Base-by-base conservation (phyloP, 2,329 filamentous ascomycete species). In the Pseudogymnoascus sp. region DNA sequence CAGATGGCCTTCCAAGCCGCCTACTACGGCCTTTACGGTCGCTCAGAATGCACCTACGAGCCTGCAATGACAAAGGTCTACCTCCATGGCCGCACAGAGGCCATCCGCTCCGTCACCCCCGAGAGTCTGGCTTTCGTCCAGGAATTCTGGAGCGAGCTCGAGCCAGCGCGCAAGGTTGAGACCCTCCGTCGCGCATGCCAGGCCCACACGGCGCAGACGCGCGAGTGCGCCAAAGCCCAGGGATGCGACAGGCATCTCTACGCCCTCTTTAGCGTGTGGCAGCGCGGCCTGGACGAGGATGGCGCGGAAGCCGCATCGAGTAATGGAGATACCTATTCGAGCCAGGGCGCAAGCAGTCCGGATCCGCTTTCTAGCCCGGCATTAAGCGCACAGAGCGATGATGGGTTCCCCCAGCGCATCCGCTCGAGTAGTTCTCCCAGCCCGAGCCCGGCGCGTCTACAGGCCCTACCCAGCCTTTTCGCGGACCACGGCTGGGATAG, bases 1-100 rank as follows among this genome's bases (percentile, higher is more conserved):
- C 94, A 99, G 75, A 97, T 99, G 93, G 94, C 94, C 0, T 97
- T 97, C 78, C 94, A 99, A 74, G 93, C 93, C 4, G 93, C 94
- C 1, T 97, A 99, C 78, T 99, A 97, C 71, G 94, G 94, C 1
- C 82, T 99, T 6, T 99, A 97, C 69, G 94, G 94, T 2, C 86
- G 91, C 4, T 85, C 96, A 1, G 94, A 97, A 74, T 96, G 91
- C 72, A 94, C 92, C 0, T 99, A 99, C 73, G 94, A 99, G 75
- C 94, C 94, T 6, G 93, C 94, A 43, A 97, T 99, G 94, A 99
- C 94, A 60, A 99, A 99, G 75, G 80, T 89, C 64, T 99, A 85
- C 76, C 84, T 95, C 64, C 94, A 97, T 72, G 94, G 94, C 10
- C 89, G 94, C 52, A 99, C 94, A 0, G 94, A 99, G 76, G 93